Evolutionary conservation across 371 early-diverging fungal species (phyloP), one percentile per base, ranked within the genome.

Genomic region (Mortierella sp.): DNA sequence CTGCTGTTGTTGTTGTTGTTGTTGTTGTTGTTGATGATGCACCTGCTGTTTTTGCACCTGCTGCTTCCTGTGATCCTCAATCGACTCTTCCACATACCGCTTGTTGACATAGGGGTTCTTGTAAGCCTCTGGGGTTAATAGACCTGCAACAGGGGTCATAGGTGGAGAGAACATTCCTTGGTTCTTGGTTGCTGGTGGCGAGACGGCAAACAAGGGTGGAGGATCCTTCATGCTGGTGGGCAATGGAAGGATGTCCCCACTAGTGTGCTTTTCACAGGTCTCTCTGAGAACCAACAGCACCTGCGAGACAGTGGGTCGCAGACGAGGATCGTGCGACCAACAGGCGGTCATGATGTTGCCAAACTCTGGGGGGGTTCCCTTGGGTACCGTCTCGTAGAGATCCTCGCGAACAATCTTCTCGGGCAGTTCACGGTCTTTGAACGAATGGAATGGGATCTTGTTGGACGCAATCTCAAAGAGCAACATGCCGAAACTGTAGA

Each of bases 401-500:
- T 66, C 69, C 31, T 77, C 73, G 44, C 73, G 77, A 8, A 81
- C 81, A 67, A 81, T 77, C 10, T 77, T 40, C 71, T 81, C 81
- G 34, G 81, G 81, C 40, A 81, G 43, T 7, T 76, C 77, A 1
- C 77, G 73, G 29, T 81, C 81, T n/a, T 53, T 66, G 67, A 67
- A 66, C 6, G 55, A 29, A 8, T 34, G 22, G 53, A 70, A 81
- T 29, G 81, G 81, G 68, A 81, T 76, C n/a, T 37, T 63, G 81
- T 81, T 81, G 1, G 81, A 70, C 4, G 81, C 81, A 43, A 81
- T 81, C 50, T 81, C 81, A 53, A 81, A 81, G 31, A 81, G 71
- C 29, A 81, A 64, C 81, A 81, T 81, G 26, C 81, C 81, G 43
- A 81, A 81, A 53, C 81, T 81, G 71, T 77, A 81, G 39, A 81